Conservation (phyloP, 106 monocot species). For the Alisma plantagoaquatica region DNA sequence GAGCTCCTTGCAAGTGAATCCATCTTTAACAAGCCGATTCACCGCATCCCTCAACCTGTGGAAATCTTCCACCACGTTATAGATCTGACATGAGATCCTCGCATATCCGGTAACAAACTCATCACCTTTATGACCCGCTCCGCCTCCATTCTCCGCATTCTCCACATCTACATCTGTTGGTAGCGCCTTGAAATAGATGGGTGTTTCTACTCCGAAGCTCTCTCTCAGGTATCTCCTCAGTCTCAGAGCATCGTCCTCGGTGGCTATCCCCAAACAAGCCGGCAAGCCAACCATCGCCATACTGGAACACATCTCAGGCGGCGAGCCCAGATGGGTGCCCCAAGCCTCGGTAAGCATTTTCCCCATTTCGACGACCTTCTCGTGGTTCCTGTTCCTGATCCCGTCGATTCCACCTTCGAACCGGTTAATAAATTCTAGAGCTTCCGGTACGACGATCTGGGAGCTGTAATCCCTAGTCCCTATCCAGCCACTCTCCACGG, state of each 20-base stretch:
- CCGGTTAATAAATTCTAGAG: constrained; percentile 23
- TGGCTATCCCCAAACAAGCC: constrained; percentile 14
- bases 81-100: constrained; percentile 26
- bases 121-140: too few relatives aligned
- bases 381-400: constrained; percentile 33
- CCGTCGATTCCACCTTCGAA: constrained; percentile 42
- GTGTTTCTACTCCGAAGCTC: constrained; percentile 21
- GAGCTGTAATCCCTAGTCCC: constrained; percentile 42
- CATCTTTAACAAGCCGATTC: constrained; percentile 14
- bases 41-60: constrained; percentile 26
- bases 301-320: constrained; percentile 30
- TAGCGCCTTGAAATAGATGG: constrained; percentile 13
- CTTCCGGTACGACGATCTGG: constrained; percentile 33
- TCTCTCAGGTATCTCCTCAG: constrained; percentile 21
- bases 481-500: constrained; percentile 38
- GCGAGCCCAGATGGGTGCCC: constrained; percentile 29
- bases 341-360: constrained; percentile 30
- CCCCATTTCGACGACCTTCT: constrained; percentile 35
- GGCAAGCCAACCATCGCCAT: constrained; percentile 45
- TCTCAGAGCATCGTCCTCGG: constrained; percentile 22
- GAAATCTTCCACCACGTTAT: constrained; percentile 27
- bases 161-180: constrained; percentile 1
- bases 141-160: neutral
- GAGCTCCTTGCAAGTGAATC: constrained; percentile 13
- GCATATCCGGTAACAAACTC: constrained; percentile 28